Conservation (phyloP, 129 eudicot genomes). For the Flaveria robusta region DNA sequence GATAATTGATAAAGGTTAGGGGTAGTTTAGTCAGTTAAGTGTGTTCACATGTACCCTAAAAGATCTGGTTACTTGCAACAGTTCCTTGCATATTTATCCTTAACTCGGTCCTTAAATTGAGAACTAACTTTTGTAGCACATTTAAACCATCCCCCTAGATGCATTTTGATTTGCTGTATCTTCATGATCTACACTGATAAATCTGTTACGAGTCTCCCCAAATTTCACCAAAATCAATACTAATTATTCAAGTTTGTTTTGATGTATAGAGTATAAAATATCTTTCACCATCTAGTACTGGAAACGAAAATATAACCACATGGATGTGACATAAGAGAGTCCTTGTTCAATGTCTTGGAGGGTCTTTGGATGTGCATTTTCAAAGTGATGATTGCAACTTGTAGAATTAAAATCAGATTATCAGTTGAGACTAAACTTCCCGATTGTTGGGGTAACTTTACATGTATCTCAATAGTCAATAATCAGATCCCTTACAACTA, state of each 20-base stretch:
- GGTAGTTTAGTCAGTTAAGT: neutral
- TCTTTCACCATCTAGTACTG: neutral
- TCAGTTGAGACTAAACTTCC: neutral
- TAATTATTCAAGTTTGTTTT: neutral
- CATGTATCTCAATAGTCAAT: neutral
- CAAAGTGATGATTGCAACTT: neutral
- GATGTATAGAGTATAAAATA: neutral
- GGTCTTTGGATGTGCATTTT: neutral
- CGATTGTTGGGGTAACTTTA: neutral
- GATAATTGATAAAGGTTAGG: conserved; percentile 1
- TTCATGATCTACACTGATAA: neutral
- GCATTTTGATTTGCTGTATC: conserved; percentile 9
- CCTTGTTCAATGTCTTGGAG: neutral
- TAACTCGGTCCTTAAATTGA: neutral
- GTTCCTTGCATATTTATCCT: neutral
- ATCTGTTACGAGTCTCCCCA: neutral
- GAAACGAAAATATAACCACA: neutral
- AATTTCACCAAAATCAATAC: neutral
- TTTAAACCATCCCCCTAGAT: neutral
- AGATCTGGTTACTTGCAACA: neutral
- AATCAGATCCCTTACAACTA: neutral
- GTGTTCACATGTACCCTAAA: neutral
- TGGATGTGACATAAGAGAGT: neutral
- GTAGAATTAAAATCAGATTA: neutral
- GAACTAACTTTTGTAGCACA: neutral